Percentiles rank a stretch among this genome's conserved stretches.
Conservation (phyloP, 768 basidiomycete genomes). For the Tubosaeta sp. region DNA sequence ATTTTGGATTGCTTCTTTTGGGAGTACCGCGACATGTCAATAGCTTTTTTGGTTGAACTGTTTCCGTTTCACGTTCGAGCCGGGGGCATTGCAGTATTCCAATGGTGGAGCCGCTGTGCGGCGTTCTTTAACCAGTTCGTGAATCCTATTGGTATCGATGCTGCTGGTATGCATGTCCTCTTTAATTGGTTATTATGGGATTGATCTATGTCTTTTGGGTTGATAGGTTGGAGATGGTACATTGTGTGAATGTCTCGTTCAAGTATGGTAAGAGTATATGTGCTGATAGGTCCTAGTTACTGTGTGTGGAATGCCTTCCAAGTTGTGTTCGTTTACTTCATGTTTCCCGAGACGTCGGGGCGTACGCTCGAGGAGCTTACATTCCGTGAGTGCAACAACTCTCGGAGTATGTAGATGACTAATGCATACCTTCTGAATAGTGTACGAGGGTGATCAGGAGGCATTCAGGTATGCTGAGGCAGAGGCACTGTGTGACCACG, state of each 20-base stretch:
- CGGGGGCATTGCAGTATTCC: conserved; percentile 57
- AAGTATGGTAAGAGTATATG: not conserved
- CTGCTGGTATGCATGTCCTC: not conserved
- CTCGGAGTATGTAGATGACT: not conserved
- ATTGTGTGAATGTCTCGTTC: conserved; percentile 5
- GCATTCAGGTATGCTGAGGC: not conserved
- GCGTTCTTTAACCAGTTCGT: conserved; percentile 2
- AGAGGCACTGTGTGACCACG: not conserved
- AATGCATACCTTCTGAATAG: not conserved
- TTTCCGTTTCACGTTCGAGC: conserved; percentile 61
- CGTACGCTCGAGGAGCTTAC: conserved; percentile 17
- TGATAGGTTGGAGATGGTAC: conserved; percentile 15
- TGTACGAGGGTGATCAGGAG: conserved; percentile 3
- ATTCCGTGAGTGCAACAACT: conserved; percentile 8
- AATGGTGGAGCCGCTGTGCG: conserved; percentile 47
- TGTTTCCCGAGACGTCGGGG: conserved; percentile 19
- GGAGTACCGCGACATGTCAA: not conserved
- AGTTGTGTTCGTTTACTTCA: conserved; percentile 12
- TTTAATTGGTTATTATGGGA: not conserved
- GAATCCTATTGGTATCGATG: conserved; percentile 5
- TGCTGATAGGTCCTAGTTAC: conserved; percentile 5
- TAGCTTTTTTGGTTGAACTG: conserved; percentile 59
- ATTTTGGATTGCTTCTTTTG: not conserved
- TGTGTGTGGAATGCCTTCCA: conserved; percentile 16
- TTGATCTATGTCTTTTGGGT: not conserved